A percentile compares a stretch with the other conserved stretches of the same genome.
Evolutionary conservation across 2,329 filamentous ascomycete species (phyloP).

Genomic region (Pseudogymnoascus sp.): DNA sequence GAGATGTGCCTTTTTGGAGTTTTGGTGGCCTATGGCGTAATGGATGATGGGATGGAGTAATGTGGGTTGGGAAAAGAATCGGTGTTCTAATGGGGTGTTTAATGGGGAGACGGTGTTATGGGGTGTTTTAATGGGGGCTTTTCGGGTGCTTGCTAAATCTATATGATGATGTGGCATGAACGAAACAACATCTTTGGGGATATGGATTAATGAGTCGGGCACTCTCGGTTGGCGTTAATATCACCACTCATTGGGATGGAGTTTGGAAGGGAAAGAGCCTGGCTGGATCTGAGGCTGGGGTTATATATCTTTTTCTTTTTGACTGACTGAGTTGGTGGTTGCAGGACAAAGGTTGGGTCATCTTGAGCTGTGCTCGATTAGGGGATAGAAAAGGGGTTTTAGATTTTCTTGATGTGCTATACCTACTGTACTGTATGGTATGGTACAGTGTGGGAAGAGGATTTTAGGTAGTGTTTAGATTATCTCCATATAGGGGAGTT

Average conservation of each 20-base stretch:
- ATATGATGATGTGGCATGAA: not conserved
- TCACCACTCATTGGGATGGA: not conserved
- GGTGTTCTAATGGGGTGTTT: not conserved
- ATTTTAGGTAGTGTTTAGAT: not conserved
- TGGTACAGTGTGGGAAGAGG: not conserved
- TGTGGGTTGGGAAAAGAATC: not conserved
- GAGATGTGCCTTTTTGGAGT: not conserved
- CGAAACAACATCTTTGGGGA: not conserved
- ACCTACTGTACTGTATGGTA: not conserved
- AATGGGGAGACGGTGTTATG: not conserved
- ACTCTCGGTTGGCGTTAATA: not conserved
- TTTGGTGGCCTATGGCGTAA: not conserved
- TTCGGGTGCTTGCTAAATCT: not conserved
- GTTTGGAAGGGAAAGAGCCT: not conserved
- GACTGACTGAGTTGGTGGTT: not conserved
- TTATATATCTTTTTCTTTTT: not conserved
- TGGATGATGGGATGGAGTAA: not conserved
- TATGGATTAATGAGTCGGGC: not conserved
- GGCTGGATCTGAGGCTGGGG: not conserved
- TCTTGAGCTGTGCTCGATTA: not conserved
- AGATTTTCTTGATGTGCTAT: not conserved
- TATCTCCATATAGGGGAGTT: not conserved
- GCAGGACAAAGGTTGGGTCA: not conserved
- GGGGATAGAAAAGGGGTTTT: not conserved
- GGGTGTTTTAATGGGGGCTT: not conserved